phyloP scores from a whole-genome alignment of 345 rosid species.

The Cardamine chenopodiifolia region DNA sequence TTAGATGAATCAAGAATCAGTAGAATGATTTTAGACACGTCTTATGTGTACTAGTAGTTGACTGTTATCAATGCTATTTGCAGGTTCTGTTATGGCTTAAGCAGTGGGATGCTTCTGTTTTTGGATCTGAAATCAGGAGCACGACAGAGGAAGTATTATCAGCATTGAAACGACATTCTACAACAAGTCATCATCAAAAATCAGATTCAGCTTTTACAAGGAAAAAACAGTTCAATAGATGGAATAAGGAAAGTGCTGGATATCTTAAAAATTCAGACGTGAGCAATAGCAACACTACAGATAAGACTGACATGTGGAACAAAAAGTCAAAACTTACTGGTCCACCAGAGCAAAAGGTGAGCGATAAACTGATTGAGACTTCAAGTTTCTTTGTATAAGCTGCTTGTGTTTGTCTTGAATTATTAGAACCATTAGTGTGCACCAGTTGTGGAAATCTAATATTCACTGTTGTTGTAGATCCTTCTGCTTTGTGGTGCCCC shows the following conservation, averaged over 20 bases:
- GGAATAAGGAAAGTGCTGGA: constrained; percentile 53
- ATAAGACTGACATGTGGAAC: constrained; percentile 48
- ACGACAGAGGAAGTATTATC: constrained; percentile 87
- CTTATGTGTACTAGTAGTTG: constrained; percentile 17
- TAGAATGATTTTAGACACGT: constrained; percentile 1
- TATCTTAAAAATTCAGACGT: constrained; percentile 43
- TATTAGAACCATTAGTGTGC: constrained; percentile 5
- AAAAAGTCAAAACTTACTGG: constrained; percentile 64
- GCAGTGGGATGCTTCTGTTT: constrained; percentile 98
- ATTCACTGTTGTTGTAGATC: constrained; percentile 59
- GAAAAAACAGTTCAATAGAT: constrained; percentile 52
- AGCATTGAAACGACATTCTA: constrained; percentile 83
- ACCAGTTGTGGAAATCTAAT: background rate
- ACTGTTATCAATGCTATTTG: constrained; percentile 22
- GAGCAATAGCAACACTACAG: constrained; percentile 47
- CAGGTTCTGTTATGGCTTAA: constrained; percentile 96
- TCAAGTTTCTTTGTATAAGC: background rate
- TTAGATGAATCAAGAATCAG: constrained; percentile 14
- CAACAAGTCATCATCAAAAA: constrained; percentile 59
- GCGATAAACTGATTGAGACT: constrained; percentile 30
- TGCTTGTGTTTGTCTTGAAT: constrained; percentile 13
- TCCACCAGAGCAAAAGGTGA: constrained; percentile 88
- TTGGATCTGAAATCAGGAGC: constrained; percentile 91
- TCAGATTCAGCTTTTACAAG: constrained; percentile 51
- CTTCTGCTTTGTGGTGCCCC: constrained; percentile 97